Conservation (phyloP, 2,329 filamentous ascomycete genomes). For the Paecilomyces fulvus region DNA sequence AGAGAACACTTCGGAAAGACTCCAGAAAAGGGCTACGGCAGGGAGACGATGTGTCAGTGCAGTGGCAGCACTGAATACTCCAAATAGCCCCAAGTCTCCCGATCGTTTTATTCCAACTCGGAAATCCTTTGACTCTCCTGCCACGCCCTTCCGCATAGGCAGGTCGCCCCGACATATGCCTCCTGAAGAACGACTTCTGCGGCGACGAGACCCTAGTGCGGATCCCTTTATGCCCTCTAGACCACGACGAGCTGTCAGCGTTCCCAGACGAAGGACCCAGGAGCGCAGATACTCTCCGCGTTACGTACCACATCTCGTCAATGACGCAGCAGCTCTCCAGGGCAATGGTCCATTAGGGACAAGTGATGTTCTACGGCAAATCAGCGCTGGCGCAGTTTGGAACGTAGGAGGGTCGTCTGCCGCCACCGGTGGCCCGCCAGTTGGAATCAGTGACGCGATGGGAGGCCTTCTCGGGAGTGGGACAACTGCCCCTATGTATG, state of each 20-base stretch:
- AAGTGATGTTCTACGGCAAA: conserved; percentile 33
- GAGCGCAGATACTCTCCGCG: conserved; percentile 16
- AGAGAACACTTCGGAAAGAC: not conserved
- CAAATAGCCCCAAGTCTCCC: conserved; percentile 27
- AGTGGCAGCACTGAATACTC: conserved; percentile 5
- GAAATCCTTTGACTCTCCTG: conserved; percentile 31
- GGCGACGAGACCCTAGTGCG: conserved; percentile 33
- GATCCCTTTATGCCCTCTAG: conserved; percentile 47
- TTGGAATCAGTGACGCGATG: conserved; percentile 51
- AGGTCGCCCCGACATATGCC: conserved; percentile 41
- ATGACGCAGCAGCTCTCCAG: conserved; percentile 13
- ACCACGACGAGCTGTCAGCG: conserved; percentile 14
- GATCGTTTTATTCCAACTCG: conserved; percentile 53
- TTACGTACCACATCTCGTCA: conserved; percentile 27
- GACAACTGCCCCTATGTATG: conserved; percentile 60
- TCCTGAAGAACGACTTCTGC: conserved; percentile 38
- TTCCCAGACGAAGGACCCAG: conserved; percentile 5
- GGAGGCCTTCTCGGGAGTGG: conserved; percentile 59
- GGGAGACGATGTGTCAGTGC: conserved; percentile 10
- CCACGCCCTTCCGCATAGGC: conserved; percentile 45
- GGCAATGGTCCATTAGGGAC: conserved; percentile 3
- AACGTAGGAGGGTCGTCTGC: conserved; percentile 62
- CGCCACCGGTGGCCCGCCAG: conserved; percentile 36
- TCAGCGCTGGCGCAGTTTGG: conserved; percentile 66
- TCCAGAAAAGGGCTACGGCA: conserved; percentile 7